A percentile compares a stretch with the other conserved stretches of the same genome.
Conservation (phyloP, 2,329 filamentous ascomycete genomes). For the Didymella pomorum region DNA sequence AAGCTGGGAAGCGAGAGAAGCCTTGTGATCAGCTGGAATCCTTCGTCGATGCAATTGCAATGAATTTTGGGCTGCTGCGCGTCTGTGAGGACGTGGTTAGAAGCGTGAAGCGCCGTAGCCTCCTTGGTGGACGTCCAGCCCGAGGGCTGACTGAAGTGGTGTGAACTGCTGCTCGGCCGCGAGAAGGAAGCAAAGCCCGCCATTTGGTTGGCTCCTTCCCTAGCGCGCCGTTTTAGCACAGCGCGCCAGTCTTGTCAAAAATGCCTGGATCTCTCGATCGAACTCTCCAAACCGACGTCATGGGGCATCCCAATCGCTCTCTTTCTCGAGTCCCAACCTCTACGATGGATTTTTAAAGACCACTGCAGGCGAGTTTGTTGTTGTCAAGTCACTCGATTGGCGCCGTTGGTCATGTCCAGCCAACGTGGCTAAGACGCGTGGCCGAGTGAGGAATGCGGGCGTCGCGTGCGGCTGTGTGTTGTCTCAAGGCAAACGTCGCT, state of each 20-base stretch:
- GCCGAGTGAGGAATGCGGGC: constrained; percentile 21
- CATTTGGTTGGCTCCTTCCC: constrained; percentile 23
- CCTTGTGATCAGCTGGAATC: constrained; percentile 19
- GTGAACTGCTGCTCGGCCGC: constrained; percentile 24
- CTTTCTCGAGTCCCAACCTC: neutral
- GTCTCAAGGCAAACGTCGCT: constrained; percentile 23
- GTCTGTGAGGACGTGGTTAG: neutral
- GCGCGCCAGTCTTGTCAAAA: constrained; percentile 20
- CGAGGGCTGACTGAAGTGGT: constrained; percentile 14
- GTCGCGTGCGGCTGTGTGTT: constrained; percentile 25
- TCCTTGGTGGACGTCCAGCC: constrained; percentile 9
- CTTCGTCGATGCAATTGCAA: constrained; percentile 4
- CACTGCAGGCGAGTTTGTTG: constrained; percentile 1
- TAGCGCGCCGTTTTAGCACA: constrained; percentile 20
- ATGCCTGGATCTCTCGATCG: constrained; percentile 30
- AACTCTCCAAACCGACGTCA: constrained; percentile 12
- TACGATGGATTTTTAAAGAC: neutral
- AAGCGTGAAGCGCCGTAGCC: constrained; percentile 7
- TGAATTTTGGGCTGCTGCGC: constrained; percentile 1
- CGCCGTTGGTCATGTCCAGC: constrained; percentile 8
- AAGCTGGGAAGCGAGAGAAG: constrained; percentile 17
- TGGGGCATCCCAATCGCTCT: constrained; percentile 4
- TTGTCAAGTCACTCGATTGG: constrained; percentile 10
- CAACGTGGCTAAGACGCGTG: constrained; percentile 21
- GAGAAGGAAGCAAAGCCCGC: constrained; percentile 16